Evolutionary conservation across 163 green algal species (phyloP).

Genomic region (Trebouxiophyceae sp.): DNA sequence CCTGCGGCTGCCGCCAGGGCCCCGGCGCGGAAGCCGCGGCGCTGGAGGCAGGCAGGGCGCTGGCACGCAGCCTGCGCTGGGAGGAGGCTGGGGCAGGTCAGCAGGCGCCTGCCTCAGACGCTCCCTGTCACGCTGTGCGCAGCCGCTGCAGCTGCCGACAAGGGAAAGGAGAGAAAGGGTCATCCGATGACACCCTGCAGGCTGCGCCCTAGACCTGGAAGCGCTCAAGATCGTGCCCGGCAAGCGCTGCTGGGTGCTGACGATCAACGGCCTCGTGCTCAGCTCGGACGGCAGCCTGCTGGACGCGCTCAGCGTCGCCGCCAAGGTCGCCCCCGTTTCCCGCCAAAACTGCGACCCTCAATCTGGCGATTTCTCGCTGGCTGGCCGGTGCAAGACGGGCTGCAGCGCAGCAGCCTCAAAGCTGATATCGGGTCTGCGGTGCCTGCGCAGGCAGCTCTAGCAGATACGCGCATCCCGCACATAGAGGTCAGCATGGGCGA

Average conservation of each 20-base stretch:
- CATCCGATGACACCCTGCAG: background rate
- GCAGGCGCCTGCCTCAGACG: background rate
- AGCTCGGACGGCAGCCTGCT: slow-evolving; percentile 73
- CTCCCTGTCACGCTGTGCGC: background rate
- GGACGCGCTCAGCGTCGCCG: slow-evolving; percentile 61
- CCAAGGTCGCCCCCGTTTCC: slow-evolving; percentile 22
- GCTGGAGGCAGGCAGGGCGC: slow-evolving; percentile 40
- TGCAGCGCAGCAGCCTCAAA: background rate
- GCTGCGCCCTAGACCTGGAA: slow-evolving; percentile 45
- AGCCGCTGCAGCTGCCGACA: background rate
- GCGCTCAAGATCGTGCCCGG: slow-evolving; percentile 59
- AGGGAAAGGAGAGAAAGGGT: background rate
- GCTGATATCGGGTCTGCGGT: background rate
- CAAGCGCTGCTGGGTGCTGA: slow-evolving; percentile 74
- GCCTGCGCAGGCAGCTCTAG: slow-evolving; percentile 46
- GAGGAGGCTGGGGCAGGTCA: background rate
- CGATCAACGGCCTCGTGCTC: slow-evolving; percentile 76
- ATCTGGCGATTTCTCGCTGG: background rate
- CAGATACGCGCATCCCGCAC: slow-evolving; percentile 53
- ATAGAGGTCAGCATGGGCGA: slow-evolving; percentile 41
- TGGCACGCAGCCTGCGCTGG: slow-evolving; percentile 40
- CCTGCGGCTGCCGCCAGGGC: too few relatives aligned
- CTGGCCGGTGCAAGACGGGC: background rate
- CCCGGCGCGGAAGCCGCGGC: slow-evolving; percentile 58
- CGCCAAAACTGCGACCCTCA: background rate